Evolutionary conservation across 2,329 filamentous ascomycete species (phyloP).

Genomic region (Zymoseptoria pseudotritici): DNA sequence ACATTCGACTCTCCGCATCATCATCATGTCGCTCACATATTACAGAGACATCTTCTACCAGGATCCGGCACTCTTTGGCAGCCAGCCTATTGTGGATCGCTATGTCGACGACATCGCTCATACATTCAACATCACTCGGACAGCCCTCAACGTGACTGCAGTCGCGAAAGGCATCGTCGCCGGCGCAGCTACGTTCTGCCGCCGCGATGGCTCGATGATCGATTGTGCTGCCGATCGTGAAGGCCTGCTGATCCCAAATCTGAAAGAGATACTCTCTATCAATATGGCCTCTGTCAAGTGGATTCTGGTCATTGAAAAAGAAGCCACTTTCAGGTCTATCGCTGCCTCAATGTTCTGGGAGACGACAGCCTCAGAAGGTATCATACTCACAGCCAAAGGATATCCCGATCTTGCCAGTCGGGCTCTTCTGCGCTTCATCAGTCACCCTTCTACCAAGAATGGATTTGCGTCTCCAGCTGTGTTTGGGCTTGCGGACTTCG

Average conservation of each 20-base stretch:
- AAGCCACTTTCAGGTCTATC: slow-evolving; percentile 70
- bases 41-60: slow-evolving; percentile 73
- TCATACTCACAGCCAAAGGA: slow-evolving; percentile 72
- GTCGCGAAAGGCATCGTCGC: slow-evolving; percentile 64
- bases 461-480: slow-evolving; percentile 42
- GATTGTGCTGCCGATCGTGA: slow-evolving; percentile 37
- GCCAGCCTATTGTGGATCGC: slow-evolving; percentile 60
- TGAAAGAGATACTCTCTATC: slow-evolving; percentile 44
- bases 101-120: slow-evolving; percentile 68
- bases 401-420: slow-evolving; percentile 70
- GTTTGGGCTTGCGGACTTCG: slow-evolving; percentile 62
- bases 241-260: slow-evolving; percentile 55
- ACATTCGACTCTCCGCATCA: background rate
- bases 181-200: slow-evolving; percentile 48
- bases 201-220: slow-evolving; percentile 39
- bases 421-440: slow-evolving; percentile 53
- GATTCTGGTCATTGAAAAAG: slow-evolving; percentile 73
- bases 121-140: slow-evolving; percentile 58
- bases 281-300: slow-evolving; percentile 48
- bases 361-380: slow-evolving; percentile 45
- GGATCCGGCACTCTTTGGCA: slow-evolving; percentile 62
- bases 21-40: background rate
- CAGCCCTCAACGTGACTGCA: slow-evolving; percentile 64
- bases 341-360: slow-evolving; percentile 51
- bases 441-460: slow-evolving; percentile 41